Evolutionary conservation across 2,329 filamentous ascomycete species (phyloP).

Genomic region (Epichloe amarillans): DNA sequence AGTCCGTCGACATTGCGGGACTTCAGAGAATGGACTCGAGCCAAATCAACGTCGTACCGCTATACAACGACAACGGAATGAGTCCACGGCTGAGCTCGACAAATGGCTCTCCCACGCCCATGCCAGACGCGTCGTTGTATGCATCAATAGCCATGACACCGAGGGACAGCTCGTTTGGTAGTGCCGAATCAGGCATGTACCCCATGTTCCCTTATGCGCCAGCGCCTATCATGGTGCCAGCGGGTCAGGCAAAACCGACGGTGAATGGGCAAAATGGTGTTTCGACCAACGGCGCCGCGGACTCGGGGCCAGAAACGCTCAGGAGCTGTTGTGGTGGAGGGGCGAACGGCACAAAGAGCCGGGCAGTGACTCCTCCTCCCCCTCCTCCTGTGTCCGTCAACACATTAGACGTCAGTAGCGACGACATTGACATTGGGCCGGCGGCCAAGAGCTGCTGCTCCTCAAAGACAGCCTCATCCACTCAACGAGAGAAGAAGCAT

Average conservation of each 20-base stretch:
- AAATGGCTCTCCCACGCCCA: constrained; percentile 8
- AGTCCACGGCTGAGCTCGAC: constrained; percentile 12
- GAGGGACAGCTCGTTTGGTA: constrained; percentile 12
- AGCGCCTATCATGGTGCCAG: constrained; percentile 11
- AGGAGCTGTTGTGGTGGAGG: constrained; percentile 14
- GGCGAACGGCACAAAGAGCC: constrained; percentile 3
- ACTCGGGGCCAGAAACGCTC: neutral
- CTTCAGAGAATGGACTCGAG: constrained; percentile 41
- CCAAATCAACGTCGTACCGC: constrained; percentile 34
- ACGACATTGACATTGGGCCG: neutral
- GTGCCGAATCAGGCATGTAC: constrained; percentile 15
- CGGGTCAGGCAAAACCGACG: constrained; percentile 8
- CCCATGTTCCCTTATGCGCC: constrained; percentile 21
- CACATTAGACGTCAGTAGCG: constrained; percentile 6
- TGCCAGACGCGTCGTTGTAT: constrained; percentile 15
- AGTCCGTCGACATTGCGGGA: constrained; percentile 34
- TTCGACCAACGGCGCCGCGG: constrained; percentile 10
- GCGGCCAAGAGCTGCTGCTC: constrained; percentile 19
- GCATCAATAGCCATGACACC: constrained; percentile 16
- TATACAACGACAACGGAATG: constrained; percentile 16
- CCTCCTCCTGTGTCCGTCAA: constrained; percentile 1
- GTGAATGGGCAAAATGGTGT: constrained; percentile 10
- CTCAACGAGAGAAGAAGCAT: constrained; percentile 11
- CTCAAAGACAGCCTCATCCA: constrained; percentile 6
- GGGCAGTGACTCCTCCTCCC: neutral